Base-by-base conservation (phyloP, 495 filamentous ascomycete genomes). In the Poronia punctata region DNA sequence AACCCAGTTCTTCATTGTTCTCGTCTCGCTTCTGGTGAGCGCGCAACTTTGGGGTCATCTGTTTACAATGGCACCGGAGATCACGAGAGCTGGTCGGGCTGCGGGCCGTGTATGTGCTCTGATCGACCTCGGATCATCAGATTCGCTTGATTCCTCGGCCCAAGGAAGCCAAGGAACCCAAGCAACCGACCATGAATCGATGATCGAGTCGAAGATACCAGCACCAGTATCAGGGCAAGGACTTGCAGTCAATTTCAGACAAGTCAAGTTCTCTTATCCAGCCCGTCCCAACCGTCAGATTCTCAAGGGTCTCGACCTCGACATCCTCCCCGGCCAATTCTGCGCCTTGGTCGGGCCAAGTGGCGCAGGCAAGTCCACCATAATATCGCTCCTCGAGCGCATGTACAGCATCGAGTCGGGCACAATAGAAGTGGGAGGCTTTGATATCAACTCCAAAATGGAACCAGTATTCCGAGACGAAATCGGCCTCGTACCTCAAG, bases 21-120 rank as follows among this genome's bases (percentile, higher is more conserved):
- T 82, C 9, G 67, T 76, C 0, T 75, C 79, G 0, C 67, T 83
- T 24, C 66, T 86, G 9, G 72, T 76, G 12, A 76, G 71, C 23
- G 78, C 78, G 0, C 80, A 82, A 52, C 71, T 72, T 3, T 79
- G 74, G 41, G 75, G 78, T 0, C 79, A 83, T 49, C 75, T 83
- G 64, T 83, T 83, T 48, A 71, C 71, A 4, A 64, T 83, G 1
- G 78, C 77, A 0, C 76, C 78, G 0, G 77, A 81, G 38, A 57
- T 84, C 9, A 76, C 78, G 8, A 72, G 70, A 28, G 77, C 79
- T 3, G 56, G 50, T 24, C 49, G 65, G 8, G 67, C 76, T 5
- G 70, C 68, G 30, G 63, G 62, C 11, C 52, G 64, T 31, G 64
- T 76, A 23, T 56, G 72, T 26, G 58, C 57, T n/a, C 55, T 74